These are phyloP conservation scores for Panicum virgatum DNA, from an alignment of 202 grass and related monocot genomes.

Conservation along the genomic window DNA sequence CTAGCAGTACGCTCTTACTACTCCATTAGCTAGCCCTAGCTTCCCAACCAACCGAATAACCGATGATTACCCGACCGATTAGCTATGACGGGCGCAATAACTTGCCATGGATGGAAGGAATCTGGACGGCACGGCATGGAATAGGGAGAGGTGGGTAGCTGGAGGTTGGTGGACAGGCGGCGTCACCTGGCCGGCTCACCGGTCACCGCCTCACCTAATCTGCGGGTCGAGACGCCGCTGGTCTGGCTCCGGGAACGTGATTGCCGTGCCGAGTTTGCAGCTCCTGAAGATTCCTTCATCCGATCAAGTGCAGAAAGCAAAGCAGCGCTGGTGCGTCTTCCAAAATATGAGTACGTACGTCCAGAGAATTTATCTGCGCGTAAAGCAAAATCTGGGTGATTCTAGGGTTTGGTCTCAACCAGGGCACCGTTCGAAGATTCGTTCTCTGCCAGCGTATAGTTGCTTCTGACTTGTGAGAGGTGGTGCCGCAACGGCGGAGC, in stretches of 20 bases:
- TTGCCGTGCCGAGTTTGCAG: background rate
- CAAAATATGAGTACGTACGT: too few species aligned
- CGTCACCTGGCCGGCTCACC: slow-evolving; percentile 43
- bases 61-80: background rate
- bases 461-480: background rate
- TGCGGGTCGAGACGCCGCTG: background rate
- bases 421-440: background rate
- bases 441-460: background rate
- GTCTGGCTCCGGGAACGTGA: slow-evolving; percentile 9
- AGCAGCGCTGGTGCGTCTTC: too few species aligned
- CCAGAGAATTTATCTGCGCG: too few species aligned
- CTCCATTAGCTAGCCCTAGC: too few species aligned
- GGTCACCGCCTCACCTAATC: slow-evolving; percentile 10
- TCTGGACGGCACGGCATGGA: slow-evolving; percentile 37
- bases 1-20: background rate
- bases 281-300: too few species aligned
- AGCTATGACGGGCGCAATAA: background rate
- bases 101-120: too few species aligned
- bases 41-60: slow-evolving; percentile 17
- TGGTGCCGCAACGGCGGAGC: slow-evolving; percentile 27
- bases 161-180: slow-evolving; percentile 62
- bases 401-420: background rate
- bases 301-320: too few species aligned
- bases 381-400: too few species aligned
- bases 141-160: slow-evolving; percentile 48